Evolutionary conservation across 148 eudicot species (phyloP).

Genomic region (Cornus suecica): DNA sequence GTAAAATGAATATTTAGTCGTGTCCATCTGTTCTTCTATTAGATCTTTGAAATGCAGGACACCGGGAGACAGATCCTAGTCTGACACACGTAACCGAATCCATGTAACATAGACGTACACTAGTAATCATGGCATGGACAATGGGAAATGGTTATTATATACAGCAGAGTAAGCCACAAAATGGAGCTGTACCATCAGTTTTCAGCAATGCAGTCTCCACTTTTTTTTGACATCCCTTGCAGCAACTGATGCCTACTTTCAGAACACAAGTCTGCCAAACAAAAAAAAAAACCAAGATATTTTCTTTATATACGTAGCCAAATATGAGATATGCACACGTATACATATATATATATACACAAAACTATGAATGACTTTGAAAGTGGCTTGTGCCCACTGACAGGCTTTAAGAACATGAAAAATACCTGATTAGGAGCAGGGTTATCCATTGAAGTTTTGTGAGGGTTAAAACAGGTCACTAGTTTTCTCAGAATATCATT

Average conservation of each 20-base stretch:
- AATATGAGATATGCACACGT: neutral
- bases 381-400: no score
- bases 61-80: no score
- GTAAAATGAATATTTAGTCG: no score
- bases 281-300: neutral
- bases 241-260: neutral
- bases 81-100: no score
- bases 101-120: no score
- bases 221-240: neutral
- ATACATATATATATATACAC: neutral
- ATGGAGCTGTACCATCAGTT: neutral
- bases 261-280: neutral
- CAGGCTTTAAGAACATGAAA: neutral
- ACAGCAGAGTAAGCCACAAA: neutral
- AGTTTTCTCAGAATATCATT: no score
- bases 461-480: no score
- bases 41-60: no score
- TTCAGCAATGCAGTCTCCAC: neutral
- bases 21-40: no score
- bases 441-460: neutral
- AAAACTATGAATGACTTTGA: no score
- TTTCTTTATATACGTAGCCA: neutral
- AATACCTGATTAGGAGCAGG: neutral
- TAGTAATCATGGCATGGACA: no score
- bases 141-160: neutral